A percentile compares a stretch with the other conserved stretches of the same genome.
These are phyloP conservation scores for Tolypocladium tropicale DNA, from an alignment of 2,329 filamentous ascomycete genomes.

Conservation along the genomic window DNA sequence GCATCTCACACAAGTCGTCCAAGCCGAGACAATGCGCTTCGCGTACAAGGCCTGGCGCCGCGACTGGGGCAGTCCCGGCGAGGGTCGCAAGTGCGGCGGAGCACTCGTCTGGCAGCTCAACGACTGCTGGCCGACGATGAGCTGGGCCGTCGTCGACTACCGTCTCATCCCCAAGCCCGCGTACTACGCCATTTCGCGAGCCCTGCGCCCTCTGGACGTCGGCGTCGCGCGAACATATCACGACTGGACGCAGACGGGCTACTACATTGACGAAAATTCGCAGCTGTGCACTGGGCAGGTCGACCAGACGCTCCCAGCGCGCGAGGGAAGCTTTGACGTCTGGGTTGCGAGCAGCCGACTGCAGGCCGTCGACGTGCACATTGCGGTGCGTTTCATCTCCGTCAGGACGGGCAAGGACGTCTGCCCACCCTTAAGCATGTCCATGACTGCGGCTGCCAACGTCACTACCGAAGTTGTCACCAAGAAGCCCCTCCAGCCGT, in stretches of 20 bases:
- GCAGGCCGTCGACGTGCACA: slow-evolving; percentile 11
- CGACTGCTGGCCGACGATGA: slow-evolving; percentile 59
- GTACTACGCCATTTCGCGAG: slow-evolving; percentile 38
- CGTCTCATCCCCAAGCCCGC: slow-evolving; percentile 56
- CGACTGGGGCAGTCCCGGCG: slow-evolving; percentile 40
- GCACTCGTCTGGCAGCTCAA: slow-evolving; percentile 61
- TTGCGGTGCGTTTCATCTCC: slow-evolving; percentile 29
- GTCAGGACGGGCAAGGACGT: slow-evolving; percentile 27
- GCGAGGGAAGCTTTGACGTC: slow-evolving; percentile 25
- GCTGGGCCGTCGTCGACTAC: slow-evolving; percentile 55
- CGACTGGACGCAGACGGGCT: slow-evolving; percentile 25
- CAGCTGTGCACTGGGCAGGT: slow-evolving; percentile 8
- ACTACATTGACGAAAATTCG: not conserved
- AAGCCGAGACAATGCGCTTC: slow-evolving; percentile 40
- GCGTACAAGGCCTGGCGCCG: slow-evolving; percentile 49
- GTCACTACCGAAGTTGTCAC: slow-evolving; percentile 25
- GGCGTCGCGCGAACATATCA: slow-evolving; percentile 37
- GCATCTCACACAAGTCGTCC: slow-evolving; percentile 51
- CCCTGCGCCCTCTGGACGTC: slow-evolving; percentile 48
- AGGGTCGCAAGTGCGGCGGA: slow-evolving; percentile 49
- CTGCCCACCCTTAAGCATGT: slow-evolving; percentile 10
- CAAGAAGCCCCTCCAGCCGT: slow-evolving; percentile 1
- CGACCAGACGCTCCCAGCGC: slow-evolving; percentile 26
- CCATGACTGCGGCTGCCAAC: slow-evolving; percentile 21
- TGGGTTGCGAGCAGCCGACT: slow-evolving; percentile 29